Evolutionary conservation across 352 stramenopile genomes (phyloP).

Genomic region (Pythium sp.): DNA sequence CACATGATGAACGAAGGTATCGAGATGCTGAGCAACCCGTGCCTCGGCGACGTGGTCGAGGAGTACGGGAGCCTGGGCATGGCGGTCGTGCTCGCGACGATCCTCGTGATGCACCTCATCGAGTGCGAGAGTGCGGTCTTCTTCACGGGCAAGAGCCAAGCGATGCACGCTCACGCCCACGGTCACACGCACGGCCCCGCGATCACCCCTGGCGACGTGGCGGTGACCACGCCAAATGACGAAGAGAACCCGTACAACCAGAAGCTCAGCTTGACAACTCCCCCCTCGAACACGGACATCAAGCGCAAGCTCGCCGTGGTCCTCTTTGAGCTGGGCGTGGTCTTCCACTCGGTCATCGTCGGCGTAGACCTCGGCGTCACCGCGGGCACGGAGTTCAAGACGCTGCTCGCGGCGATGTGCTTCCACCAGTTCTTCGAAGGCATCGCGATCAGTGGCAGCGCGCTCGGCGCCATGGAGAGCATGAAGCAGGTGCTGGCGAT

Average conservation of each 20-base stretch:
- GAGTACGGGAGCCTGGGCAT: slow-evolving; percentile 29
- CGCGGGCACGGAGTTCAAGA: slow-evolving; percentile 44
- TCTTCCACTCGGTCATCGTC: slow-evolving; percentile 73
- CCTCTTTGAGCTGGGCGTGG: slow-evolving; percentile 54
- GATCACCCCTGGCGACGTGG: too few species aligned
- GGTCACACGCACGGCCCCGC: too few species aligned
- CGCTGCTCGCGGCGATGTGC: slow-evolving; percentile 56
- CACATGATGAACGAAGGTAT: slow-evolving; percentile 70
- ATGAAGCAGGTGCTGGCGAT: slow-evolving; percentile 30
- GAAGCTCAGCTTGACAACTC: too few species aligned
- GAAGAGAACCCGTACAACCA: too few species aligned
- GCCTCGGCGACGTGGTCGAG: slow-evolving; percentile 45
- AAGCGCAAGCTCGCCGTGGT: slow-evolving; percentile 38
- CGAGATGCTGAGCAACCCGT: slow-evolving; percentile 54
- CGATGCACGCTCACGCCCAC: too few species aligned
- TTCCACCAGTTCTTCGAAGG: slow-evolving; percentile 83
- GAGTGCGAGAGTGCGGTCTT: slow-evolving; percentile 46
- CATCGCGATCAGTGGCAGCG: slow-evolving; percentile 50
- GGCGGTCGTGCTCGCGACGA: slow-evolving; percentile 52
- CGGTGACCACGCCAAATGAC: too few species aligned
- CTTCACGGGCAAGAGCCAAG: too few species aligned
- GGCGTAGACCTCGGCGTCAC: slow-evolving; percentile 60
- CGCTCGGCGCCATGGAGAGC: slow-evolving; percentile 33
- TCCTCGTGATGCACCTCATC: slow-evolving; percentile 66
- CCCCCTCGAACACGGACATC: too few species aligned